phyloP scores from a whole-genome alignment of 441 rosid genomes.

The Populus hybrid region DNA sequence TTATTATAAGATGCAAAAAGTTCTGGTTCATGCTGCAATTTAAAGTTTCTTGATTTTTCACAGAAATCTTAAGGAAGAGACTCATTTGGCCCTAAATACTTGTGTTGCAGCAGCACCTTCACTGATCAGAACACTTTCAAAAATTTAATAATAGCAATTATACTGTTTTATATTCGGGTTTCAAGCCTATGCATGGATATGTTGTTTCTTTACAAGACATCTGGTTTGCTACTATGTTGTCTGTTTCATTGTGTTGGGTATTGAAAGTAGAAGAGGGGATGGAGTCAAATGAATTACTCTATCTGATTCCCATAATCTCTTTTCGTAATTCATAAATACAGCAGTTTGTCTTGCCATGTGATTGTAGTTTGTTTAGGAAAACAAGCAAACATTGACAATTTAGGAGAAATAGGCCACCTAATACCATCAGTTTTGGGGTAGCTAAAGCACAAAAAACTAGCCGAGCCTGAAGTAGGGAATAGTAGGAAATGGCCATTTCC shows the following conservation, averaged over 20 bases:
- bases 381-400: not conserved
- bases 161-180: not conserved
- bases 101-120: not conserved
- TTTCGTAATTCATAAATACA: not conserved
- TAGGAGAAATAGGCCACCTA: not conserved
- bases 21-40: not conserved
- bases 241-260: not conserved
- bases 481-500: not conserved
- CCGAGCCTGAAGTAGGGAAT: not conserved
- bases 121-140: not conserved
- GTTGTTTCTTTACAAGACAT: not conserved
- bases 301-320: not conserved
- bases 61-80: not conserved
- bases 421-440: not conserved
- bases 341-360: not conserved
- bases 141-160: not conserved
- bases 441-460: not conserved
- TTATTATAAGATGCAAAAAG: not conserved
- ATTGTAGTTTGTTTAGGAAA: not conserved
- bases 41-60: not conserved
- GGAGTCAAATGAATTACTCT: not conserved
- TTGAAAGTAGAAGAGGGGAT: not conserved
- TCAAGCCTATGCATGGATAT: not conserved
- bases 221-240: not conserved
- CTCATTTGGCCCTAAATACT: not conserved